These are phyloP conservation scores for Dryadomyces quercivorus DNA, from an alignment of 2,329 filamentous ascomycete genomes.

Conservation along the genomic window DNA sequence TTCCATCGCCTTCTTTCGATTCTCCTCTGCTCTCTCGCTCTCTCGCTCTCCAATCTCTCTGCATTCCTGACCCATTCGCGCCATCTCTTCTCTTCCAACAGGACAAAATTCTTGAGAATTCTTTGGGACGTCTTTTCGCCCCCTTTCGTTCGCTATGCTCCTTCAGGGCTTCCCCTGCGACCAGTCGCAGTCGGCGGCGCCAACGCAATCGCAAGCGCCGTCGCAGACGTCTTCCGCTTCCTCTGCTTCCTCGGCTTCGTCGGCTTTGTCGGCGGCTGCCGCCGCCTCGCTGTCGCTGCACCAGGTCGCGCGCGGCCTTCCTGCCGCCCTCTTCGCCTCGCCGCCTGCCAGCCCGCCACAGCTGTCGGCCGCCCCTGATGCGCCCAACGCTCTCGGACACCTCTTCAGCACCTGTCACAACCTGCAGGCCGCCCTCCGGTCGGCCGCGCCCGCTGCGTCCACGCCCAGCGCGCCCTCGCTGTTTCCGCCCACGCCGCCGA, in stretches of 20 bases:
- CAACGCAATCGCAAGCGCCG: background rate
- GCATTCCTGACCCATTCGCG: background rate
- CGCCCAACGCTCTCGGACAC: slow-evolving; percentile 34
- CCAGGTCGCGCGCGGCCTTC: slow-evolving; percentile 1
- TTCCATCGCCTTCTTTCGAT: background rate
- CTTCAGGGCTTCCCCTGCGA: slow-evolving; percentile 11
- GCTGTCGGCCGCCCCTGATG: slow-evolving; percentile 17
- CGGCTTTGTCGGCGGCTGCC: background rate
- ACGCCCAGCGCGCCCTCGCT: slow-evolving; percentile 28
- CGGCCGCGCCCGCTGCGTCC: slow-evolving; percentile 16
- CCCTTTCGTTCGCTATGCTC: slow-evolving; percentile 5
- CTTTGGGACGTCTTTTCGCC: too few relatives aligned
- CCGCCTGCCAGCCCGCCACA: slow-evolving; percentile 45
- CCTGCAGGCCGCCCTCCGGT: slow-evolving; percentile 42
- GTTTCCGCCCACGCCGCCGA: slow-evolving; percentile 15
- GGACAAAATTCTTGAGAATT: too few relatives aligned
- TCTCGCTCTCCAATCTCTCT: background rate
- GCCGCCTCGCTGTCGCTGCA: background rate
- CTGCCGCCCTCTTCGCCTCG: slow-evolving; percentile 29
- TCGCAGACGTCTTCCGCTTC: background rate
- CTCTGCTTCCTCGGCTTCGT: background rate
- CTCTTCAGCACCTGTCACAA: slow-evolving; percentile 49
- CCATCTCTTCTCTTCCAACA: too few relatives aligned
- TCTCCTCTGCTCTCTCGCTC: background rate
- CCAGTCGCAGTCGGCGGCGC: background rate